Evolutionary conservation across 345 rosid genomes (phyloP).

Genomic region (Eucalyptus virginea): DNA sequence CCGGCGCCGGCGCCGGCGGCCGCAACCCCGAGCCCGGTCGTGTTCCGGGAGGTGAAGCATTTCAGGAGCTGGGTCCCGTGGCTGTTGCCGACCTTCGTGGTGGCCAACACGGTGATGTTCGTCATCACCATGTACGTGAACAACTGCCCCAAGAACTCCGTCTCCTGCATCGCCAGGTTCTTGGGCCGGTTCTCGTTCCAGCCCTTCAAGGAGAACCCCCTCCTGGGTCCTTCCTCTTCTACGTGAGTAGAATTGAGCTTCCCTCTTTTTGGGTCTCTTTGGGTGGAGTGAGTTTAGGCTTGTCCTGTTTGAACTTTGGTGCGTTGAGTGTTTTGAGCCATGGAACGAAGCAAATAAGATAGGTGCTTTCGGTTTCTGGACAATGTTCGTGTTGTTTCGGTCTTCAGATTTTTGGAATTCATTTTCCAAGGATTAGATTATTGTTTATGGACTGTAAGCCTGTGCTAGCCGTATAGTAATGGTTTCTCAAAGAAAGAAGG

Average conservation of each 20-base stretch:
- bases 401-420: neutral
- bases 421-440: neutral
- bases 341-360: neutral
- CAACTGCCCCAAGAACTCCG: conserved; percentile 70
- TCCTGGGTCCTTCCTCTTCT: conserved; percentile 80
- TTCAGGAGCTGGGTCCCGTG: conserved; percentile 67
- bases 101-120: conserved; percentile 58
- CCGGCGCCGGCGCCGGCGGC: neutral
- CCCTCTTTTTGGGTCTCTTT: neutral
- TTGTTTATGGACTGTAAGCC: neutral
- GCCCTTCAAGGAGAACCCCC: conserved; percentile 82
- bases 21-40: conserved; percentile 8
- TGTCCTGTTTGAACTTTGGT: neutral
- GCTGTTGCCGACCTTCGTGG: conserved; percentile 66
- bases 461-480: neutral
- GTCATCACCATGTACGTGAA: conserved; percentile 85
- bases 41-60: conserved; percentile 37
- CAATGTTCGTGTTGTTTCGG: neutral
- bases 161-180: conserved; percentile 54
- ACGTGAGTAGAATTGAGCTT: conserved; percentile 32
- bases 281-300: neutral
- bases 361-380: neutral
- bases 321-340: neutral
- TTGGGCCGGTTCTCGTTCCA: conserved; percentile 89
- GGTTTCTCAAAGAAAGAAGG: neutral